phyloP scores from a whole-genome alignment of 2,329 filamentous ascomycete species.

The Leptographium radiaticola region DNA sequence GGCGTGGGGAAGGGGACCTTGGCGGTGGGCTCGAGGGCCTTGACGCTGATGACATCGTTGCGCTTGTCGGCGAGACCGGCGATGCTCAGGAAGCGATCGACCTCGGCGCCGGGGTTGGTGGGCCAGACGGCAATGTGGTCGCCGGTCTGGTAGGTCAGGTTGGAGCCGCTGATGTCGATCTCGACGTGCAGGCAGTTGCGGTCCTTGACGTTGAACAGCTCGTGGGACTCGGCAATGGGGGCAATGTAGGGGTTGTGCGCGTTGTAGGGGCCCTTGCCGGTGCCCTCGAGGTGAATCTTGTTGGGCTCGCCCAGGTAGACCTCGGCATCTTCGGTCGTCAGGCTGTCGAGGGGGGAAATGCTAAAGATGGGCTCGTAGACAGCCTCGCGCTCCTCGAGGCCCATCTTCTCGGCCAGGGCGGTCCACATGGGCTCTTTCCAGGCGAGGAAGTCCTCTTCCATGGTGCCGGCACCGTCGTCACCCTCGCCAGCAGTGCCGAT shows the following conservation, averaged over 20 bases:
- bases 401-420: conserved; percentile 69
- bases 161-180: conserved; percentile 78
- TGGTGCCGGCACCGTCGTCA: conserved; percentile 94
- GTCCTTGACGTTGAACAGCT: conserved; percentile 79
- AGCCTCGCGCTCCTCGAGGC: conserved; percentile 85
- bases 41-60: conserved; percentile 73
- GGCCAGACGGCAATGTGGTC: conserved; percentile 98
- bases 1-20: conserved; percentile 97
- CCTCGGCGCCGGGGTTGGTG: conserved; percentile 83
- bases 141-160: conserved; percentile 86
- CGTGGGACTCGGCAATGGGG: conserved; percentile 78
- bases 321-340: conserved; percentile 60
- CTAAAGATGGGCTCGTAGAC: conserved; percentile 89
- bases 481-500: conserved; percentile 88
- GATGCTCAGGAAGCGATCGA: conserved; percentile 75
- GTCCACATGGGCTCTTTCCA: conserved; percentile 99
- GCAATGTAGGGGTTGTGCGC: conserved; percentile 96
- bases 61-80: conserved; percentile 66
- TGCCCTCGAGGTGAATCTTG: conserved; percentile 83
- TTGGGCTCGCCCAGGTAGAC: conserved; percentile 96
- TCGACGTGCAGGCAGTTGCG: conserved; percentile 96
- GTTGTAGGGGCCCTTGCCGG: conserved; percentile 79
- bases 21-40: conserved; percentile 83
- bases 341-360: conserved; percentile 61
- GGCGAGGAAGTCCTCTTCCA: conserved; percentile 98